These are phyloP conservation scores for Mortierella sp. DNA, from an alignment of 371 early-diverging fungal genomes.

Conservation along the genomic window DNA sequence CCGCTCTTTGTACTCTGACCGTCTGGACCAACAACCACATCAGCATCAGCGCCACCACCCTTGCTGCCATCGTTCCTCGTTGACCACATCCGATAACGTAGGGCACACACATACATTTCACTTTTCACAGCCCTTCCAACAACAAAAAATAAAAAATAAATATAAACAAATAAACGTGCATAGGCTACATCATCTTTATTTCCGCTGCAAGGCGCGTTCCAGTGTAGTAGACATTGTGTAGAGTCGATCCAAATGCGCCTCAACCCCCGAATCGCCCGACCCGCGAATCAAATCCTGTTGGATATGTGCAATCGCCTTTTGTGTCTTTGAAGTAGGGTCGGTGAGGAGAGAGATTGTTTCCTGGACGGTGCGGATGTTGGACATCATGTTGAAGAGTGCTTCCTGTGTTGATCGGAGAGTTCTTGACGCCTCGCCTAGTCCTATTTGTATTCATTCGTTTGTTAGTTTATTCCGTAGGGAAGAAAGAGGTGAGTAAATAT, in stretches of 20 bases:
- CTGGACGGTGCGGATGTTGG: slow-evolving; percentile 7
- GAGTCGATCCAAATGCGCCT: slow-evolving; percentile 11
- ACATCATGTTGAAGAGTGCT: slow-evolving; percentile 11
- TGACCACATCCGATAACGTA: background rate
- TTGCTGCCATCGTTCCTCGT: background rate
- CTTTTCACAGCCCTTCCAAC: too few relatives aligned
- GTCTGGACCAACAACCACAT: background rate
- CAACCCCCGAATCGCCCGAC: slow-evolving; percentile 13
- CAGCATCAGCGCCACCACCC: too few relatives aligned
- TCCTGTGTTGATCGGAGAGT: slow-evolving; percentile 2
- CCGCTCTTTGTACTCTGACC: slow-evolving; percentile 17
- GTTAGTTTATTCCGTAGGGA: too few relatives aligned
- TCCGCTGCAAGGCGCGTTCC: slow-evolving; percentile 12
- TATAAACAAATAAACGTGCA: background rate
- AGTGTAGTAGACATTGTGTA: slow-evolving; percentile 16
- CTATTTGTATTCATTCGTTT: background rate
- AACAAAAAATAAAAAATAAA: background rate
- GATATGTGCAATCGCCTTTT: background rate
- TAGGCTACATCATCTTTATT: background rate
- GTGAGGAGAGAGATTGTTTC: background rate
- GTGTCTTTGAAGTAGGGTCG: background rate
- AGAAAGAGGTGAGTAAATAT: background rate
- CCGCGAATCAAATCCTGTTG: slow-evolving; percentile 15
- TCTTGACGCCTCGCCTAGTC: slow-evolving; percentile 17
- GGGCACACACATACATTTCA: background rate